Evolutionary conservation across 352 stramenopile species (phyloP).

Genomic region (Detonula confervacea): DNA sequence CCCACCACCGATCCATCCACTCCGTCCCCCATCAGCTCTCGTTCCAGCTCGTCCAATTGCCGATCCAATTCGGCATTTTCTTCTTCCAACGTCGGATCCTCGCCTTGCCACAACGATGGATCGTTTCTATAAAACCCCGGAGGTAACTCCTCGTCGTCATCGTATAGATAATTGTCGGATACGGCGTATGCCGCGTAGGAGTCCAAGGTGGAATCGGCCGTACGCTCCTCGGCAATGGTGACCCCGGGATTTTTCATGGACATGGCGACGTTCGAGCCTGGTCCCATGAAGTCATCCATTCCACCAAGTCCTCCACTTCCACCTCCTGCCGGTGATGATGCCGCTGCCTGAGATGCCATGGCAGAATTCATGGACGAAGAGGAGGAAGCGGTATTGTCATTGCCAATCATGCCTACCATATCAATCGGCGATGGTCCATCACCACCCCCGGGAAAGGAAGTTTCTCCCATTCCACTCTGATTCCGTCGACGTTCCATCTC

Average conservation of each 20-base stretch:
- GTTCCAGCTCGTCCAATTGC: constrained; percentile 62
- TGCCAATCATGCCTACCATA: constrained; percentile 34
- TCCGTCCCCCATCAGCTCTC: constrained; percentile 51
- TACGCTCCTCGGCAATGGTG: constrained; percentile 44
- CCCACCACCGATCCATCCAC: constrained; percentile 52
- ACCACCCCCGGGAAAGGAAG: background rate
- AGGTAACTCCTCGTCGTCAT: constrained; percentile 50
- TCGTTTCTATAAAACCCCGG: constrained; percentile 39
- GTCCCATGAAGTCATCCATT: constrained; percentile 28
- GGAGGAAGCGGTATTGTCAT: background rate
- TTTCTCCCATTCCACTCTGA: constrained; percentile 36
- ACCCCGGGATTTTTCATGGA: constrained; percentile 54
- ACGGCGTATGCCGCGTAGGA: constrained; percentile 67
- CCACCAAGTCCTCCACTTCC: too few relatives aligned
- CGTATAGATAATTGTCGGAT: constrained; percentile 77
- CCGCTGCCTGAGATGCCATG: constrained; percentile 18
- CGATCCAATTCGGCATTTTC: constrained; percentile 54
- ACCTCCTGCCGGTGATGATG: background rate
- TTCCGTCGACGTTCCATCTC: constrained; percentile 82
- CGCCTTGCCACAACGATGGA: constrained; percentile 47
- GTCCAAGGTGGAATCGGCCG: constrained; percentile 60
- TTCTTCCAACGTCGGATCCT: constrained; percentile 55
- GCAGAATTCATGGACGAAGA: constrained; percentile 17
- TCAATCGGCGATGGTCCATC: constrained; percentile 20
- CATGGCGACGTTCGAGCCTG: constrained; percentile 29